Evolutionary conservation across 768 basidiomycete species (phyloP), one percentile per base, ranked within the genome.

Genomic region (Macrolepiota dolichaula): DNA sequence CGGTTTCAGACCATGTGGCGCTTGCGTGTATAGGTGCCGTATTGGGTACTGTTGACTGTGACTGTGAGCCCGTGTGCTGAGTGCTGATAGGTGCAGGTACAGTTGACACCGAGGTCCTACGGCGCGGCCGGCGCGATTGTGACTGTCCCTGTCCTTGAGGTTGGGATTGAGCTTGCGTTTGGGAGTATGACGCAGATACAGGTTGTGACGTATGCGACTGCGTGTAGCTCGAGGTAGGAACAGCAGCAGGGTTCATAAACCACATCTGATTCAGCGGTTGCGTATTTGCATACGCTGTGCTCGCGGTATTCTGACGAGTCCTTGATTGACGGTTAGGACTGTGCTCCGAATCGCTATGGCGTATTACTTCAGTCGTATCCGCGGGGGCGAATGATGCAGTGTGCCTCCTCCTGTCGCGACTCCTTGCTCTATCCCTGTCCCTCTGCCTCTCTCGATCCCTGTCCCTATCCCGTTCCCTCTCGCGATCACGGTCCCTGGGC

Each of bases 171-270:
- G 61, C 44, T 42, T 54, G 61, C 13, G 59, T 55, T 44, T 62
- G 50, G 37, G 59, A 32, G 7, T 50, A 24, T 27, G 56, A 37
- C 25, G 62, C 38, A 19, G 61, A 37, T 17, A 60, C 38, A 19
- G 61, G 29, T 22, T 58, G 57, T 6, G 57, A 37, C 2, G 57
- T 46, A 15, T 64, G 64, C 9, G 61, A 64, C 36, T 63, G 59
- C 10, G 60, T 63, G 32, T 66, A 63, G 32, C 61, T 63, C 3
- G 62, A 61, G 9, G 63, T 27, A 2, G 65, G 22, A 37, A 24
- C 38, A 32, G 55, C 10, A 27, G 32, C 17, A 38, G 40, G 49
- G 7, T 49, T 36, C 22, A 36, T 35, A 7, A 58, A 51, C 56
- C 57, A 51, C 35, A 50, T 12, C 22, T 58, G 57, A 24, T 47